These are phyloP conservation scores for Quercus gilva DNA, from an alignment of 306 rosid genomes.

Conservation along the genomic window DNA sequence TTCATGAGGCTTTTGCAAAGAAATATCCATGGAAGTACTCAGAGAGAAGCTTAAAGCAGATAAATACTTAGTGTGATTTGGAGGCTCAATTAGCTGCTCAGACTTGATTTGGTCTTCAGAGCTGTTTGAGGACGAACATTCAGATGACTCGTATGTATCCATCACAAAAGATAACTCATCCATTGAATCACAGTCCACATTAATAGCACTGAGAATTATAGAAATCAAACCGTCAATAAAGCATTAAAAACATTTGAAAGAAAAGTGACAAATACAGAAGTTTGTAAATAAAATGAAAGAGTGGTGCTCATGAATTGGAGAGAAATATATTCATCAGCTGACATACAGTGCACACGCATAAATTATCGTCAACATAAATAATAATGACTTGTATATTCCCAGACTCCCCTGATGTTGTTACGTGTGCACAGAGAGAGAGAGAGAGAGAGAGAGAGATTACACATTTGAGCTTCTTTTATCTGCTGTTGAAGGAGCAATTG, in stretches of 20 bases:
- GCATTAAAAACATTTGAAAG: slow-evolving; percentile 22
- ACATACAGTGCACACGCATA: not conserved
- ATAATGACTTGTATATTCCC: not conserved
- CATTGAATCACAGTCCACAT: slow-evolving; percentile 41
- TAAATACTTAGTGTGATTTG: slow-evolving; percentile 42
- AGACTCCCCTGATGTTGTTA: not conserved
- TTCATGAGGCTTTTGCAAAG: slow-evolving; percentile 35
- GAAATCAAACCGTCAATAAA: slow-evolving; percentile 30
- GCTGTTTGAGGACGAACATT: slow-evolving; percentile 49
- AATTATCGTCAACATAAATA: not conserved
- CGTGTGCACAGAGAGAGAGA: not conserved
- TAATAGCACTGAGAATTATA: slow-evolving; percentile 49
- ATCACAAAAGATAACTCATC: slow-evolving; percentile 42
- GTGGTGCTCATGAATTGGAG: not conserved
- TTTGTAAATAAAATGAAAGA: not conserved
- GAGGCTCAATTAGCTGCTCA: slow-evolving; percentile 41
- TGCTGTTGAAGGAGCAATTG: slow-evolving; percentile 30
- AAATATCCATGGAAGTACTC: slow-evolving; percentile 29
- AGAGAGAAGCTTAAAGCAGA: slow-evolving; percentile 61
- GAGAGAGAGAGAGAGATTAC: slow-evolving; percentile 51
- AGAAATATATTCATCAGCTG: not conserved
- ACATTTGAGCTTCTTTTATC: slow-evolving; percentile 44
- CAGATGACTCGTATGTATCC: slow-evolving; percentile 51
- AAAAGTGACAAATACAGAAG: slow-evolving; percentile 11
- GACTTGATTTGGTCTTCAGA: slow-evolving; percentile 56